Percentiles rank a stretch among this genome's conserved stretches.
These are phyloP conservation scores for Furcasterigmium sp. DNA, from an alignment of 2,329 filamentous ascomycete species.

Conservation along the genomic window DNA sequence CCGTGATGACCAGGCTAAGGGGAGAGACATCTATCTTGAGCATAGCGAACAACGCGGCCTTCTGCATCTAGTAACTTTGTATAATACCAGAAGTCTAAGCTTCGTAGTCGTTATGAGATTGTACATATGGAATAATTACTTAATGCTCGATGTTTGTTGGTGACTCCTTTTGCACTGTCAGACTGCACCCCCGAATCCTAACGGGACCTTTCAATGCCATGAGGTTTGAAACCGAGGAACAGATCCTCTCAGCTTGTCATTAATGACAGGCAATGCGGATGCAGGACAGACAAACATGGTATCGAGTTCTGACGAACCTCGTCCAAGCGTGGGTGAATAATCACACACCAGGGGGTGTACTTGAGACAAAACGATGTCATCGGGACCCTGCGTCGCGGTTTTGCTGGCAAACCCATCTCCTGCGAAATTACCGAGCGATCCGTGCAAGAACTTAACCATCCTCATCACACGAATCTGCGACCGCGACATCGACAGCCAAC, in stretches of 20 bases:
- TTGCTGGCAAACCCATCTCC: neutral
- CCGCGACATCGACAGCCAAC: neutral
- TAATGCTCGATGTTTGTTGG: no score
- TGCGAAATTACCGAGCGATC: constrained; percentile 2
- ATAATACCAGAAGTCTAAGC: constrained; percentile 13
- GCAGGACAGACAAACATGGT: no score
- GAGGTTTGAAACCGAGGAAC: no score
- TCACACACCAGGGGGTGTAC: no score
- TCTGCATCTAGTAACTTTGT: constrained; percentile 17
- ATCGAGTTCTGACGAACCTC: no score
- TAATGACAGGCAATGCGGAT: no score
- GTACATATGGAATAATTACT: no score
- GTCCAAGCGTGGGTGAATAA: no score
- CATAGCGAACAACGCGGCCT: constrained; percentile 21
- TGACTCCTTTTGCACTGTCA: no score
- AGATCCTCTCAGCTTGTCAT: no score
- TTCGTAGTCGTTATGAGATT: constrained; percentile 13
- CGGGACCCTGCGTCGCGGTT: constrained; percentile 1
- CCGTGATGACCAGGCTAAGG: constrained; percentile 2
- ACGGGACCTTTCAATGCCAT: no score
- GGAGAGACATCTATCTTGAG: constrained; percentile 16
- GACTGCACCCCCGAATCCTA: no score
- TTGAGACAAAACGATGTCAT: neutral
- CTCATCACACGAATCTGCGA: neutral
- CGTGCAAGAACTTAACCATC: neutral